phyloP scores from a whole-genome alignment of 768 basidiomycete species.

The Xanthoconium purpureum region DNA sequence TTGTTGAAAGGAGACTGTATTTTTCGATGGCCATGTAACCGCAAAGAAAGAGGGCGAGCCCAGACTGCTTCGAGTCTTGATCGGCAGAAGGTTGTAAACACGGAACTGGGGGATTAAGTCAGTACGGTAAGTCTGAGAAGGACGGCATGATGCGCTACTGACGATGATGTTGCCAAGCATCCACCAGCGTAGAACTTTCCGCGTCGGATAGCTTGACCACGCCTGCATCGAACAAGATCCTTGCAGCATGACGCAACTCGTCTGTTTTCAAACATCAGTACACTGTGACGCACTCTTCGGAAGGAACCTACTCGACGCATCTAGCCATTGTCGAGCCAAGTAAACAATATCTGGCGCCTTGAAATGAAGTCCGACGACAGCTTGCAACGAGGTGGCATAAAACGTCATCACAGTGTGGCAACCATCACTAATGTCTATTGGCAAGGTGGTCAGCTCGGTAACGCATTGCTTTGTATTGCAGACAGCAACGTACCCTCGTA shows the following conservation, averaged over 20 bases:
- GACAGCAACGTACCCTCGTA: slow-evolving; percentile 53
- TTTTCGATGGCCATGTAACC: slow-evolving; percentile 82
- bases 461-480: not conserved
- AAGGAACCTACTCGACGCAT: slow-evolving; percentile 56
- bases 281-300: not conserved
- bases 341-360: slow-evolving; percentile 68
- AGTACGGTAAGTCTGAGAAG: slow-evolving; percentile 1
- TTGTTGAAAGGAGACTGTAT: slow-evolving; percentile 69
- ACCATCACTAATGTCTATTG: slow-evolving; percentile 60
- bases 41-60: slow-evolving; percentile 74
- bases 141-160: slow-evolving; percentile 15
- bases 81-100: slow-evolving; percentile 58
- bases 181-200: slow-evolving; percentile 55
- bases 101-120: slow-evolving; percentile 45
- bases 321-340: slow-evolving; percentile 75
- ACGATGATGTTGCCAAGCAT: slow-evolving; percentile 67
- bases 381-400: slow-evolving; percentile 70
- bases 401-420: slow-evolving; percentile 77
- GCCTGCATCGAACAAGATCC: slow-evolving; percentile 74
- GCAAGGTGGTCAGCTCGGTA: not conserved
- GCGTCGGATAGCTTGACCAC: slow-evolving; percentile 66
- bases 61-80: slow-evolving; percentile 55
- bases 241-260: slow-evolving; percentile 75
- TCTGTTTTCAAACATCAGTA: slow-evolving; percentile 36
- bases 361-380: slow-evolving; percentile 57